phyloP scores from a whole-genome alignment of 306 rosid species.

The Carpinus fangiana region DNA sequence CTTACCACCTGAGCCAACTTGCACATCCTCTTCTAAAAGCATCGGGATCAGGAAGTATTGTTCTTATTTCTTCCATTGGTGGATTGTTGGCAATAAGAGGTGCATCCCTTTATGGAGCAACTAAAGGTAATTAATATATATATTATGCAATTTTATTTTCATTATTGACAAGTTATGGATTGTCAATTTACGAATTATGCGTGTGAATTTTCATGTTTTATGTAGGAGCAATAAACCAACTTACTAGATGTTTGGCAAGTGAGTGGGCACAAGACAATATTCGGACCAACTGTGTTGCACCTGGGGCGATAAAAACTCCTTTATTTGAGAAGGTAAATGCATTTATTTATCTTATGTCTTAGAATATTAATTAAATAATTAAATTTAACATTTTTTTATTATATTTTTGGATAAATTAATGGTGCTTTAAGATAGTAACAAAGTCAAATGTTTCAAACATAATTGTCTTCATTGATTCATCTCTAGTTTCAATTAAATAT shows the following conservation, averaged over 20 bases:
- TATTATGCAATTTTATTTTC: neutral
- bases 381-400: too few relatives aligned
- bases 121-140: slow-evolving; percentile 26
- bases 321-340: slow-evolving; percentile 5
- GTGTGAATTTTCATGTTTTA: neutral
- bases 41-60: slow-evolving; percentile 22
- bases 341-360: too few relatives aligned
- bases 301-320: slow-evolving; percentile 46
- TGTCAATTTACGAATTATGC: neutral
- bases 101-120: slow-evolving; percentile 36
- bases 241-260: slow-evolving; percentile 51
- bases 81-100: slow-evolving; percentile 31
- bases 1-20: slow-evolving; percentile 37
- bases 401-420: too few relatives aligned
- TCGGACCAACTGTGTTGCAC: slow-evolving; percentile 55
- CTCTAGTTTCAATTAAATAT: too few relatives aligned
- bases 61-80: slow-evolving; percentile 39
- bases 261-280: slow-evolving; percentile 67
- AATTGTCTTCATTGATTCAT: too few relatives aligned
- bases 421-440: too few relatives aligned
- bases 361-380: too few relatives aligned
- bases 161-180: neutral
- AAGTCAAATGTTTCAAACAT: too few relatives aligned
- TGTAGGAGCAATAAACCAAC: slow-evolving; percentile 54
- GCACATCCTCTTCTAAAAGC: slow-evolving; percentile 18